phyloP scores from a whole-genome alignment of 2,329 filamentous ascomycete genomes.

The Berkeleyomyces rouxiae region DNA sequence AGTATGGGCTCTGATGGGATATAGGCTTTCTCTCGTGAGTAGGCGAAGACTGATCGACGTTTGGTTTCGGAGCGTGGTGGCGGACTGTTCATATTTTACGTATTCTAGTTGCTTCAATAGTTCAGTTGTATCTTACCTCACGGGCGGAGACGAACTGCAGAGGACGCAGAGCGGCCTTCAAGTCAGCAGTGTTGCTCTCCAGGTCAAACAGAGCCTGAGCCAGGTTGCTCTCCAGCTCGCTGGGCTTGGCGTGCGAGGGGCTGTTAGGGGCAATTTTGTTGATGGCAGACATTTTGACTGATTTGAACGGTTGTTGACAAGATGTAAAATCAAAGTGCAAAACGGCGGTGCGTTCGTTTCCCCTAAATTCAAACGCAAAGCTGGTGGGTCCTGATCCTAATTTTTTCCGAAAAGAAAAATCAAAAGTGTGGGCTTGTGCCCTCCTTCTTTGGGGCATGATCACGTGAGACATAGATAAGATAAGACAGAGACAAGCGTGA shows the following conservation, averaged over 20 bases:
- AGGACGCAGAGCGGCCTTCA: constrained; percentile 89
- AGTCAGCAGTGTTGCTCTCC: constrained; percentile 97
- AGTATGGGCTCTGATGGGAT: constrained; percentile 4
- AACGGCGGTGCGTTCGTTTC: not conserved
- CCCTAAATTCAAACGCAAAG: not conserved
- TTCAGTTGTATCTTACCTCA: constrained; percentile 62
- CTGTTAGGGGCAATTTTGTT: constrained; percentile 99
- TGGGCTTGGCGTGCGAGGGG: constrained; percentile 88
- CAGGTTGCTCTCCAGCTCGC: constrained; percentile 93
- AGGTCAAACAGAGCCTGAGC: constrained; percentile 96
- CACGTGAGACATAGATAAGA: constrained; percentile 1
- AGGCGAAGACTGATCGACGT: constrained; percentile 12
- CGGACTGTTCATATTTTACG: not conserved
- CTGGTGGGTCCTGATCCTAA: not conserved
- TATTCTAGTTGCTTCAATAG: not conserved
- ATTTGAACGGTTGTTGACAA: constrained; percentile 19
- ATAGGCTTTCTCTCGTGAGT: constrained; percentile 7
- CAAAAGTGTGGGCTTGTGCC: not conserved
- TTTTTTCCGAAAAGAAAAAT: not conserved
- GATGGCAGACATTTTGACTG: constrained; percentile 55
- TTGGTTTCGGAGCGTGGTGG: constrained; percentile 13
- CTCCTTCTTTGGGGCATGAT: not conserved
- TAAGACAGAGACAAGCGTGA: constrained; percentile 1
- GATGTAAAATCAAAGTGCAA: not conserved
- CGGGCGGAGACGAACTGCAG: constrained; percentile 98